Conservation (phyloP, 2,329 filamentous ascomycete genomes). For the Hymenoscyphus fraxineus region DNA sequence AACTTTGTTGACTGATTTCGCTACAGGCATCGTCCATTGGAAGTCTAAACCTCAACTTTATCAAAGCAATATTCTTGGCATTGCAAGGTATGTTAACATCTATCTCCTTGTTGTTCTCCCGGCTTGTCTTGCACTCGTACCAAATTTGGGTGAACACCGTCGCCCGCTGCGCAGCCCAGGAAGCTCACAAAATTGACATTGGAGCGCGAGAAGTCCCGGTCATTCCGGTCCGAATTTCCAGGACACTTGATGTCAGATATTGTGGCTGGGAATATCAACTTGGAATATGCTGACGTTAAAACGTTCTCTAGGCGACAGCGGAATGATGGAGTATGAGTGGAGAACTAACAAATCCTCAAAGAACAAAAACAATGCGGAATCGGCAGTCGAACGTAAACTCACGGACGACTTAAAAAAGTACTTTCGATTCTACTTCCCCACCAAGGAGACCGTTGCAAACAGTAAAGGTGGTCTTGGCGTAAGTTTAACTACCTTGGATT, state of each 20-base stretch:
- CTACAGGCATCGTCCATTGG: slow-evolving; percentile 75
- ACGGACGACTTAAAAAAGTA: slow-evolving; percentile 39
- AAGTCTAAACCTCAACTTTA: slow-evolving; percentile 63
- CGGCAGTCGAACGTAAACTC: slow-evolving; percentile 22
- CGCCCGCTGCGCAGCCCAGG: background rate
- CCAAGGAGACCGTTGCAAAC: slow-evolving; percentile 59
- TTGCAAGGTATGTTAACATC: slow-evolving; percentile 44
- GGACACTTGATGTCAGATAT: slow-evolving; percentile 12
- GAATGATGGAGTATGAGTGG: slow-evolving; percentile 40
- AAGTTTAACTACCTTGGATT: slow-evolving; percentile 29
- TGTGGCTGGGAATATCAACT: background rate
- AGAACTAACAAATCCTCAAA: slow-evolving; percentile 31
- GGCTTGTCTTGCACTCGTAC: background rate
- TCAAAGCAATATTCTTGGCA: slow-evolving; percentile 57
- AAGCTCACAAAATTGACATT: background rate
- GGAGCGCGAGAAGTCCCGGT: background rate
- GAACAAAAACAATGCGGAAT: slow-evolving; percentile 16
- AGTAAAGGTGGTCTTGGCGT: slow-evolving; percentile 62
- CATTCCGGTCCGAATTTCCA: background rate
- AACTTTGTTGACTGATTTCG: slow-evolving; percentile 15
- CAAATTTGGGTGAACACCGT: slow-evolving; percentile 7
- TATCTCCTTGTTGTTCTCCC: background rate
- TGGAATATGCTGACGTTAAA: background rate
- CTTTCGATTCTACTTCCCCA: slow-evolving; percentile 79
- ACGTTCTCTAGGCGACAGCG: slow-evolving; percentile 41